Evolutionary conservation across 2,329 filamentous ascomycete genomes (phyloP).

Genomic region (Myriosclerotinia curreyana): DNA sequence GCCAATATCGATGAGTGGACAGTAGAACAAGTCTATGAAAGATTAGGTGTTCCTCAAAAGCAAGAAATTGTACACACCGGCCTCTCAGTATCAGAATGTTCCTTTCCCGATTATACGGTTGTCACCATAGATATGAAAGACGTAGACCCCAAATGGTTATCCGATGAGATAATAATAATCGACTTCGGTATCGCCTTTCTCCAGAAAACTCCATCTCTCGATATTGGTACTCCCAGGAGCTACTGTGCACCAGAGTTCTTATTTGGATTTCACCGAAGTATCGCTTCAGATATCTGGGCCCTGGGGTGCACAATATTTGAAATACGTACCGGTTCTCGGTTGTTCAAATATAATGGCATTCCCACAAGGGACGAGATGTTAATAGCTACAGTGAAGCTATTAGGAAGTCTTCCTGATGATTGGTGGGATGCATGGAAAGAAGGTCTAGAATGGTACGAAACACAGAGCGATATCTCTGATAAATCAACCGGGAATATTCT

Average conservation of each 20-base stretch:
- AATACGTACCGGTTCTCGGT: constrained; percentile 25
- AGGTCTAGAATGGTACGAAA: constrained; percentile 25
- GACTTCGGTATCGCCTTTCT: constrained; percentile 29
- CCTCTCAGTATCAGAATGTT: neutral
- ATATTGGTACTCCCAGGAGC: constrained; percentile 26
- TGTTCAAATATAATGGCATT: constrained; percentile 24
- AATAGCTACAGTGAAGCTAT: constrained; percentile 23
- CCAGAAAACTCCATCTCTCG: constrained; percentile 10
- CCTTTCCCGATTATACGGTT: constrained; percentile 24
- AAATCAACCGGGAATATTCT: constrained; percentile 20
- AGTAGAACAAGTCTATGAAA: constrained; percentile 24
- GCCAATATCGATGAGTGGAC: constrained; percentile 29
- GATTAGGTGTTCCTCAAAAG: constrained; percentile 26
- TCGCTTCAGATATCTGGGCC: constrained; percentile 30
- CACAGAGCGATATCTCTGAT: neutral
- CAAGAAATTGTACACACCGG: constrained; percentile 7
- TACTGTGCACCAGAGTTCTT: constrained; percentile 30
- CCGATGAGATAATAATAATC: constrained; percentile 29
- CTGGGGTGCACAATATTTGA: constrained; percentile 29
- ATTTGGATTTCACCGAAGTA: constrained; percentile 22
- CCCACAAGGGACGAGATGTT: constrained; percentile 26
- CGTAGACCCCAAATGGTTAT: constrained; percentile 27
- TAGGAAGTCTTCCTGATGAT: constrained; percentile 25
- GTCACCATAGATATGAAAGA: constrained; percentile 26
- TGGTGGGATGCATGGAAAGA: constrained; percentile 28